Evolutionary conservation across 768 basidiomycete species (phyloP), one percentile per base, ranked within the genome.

Genomic region (Baorangia bicolor): DNA sequence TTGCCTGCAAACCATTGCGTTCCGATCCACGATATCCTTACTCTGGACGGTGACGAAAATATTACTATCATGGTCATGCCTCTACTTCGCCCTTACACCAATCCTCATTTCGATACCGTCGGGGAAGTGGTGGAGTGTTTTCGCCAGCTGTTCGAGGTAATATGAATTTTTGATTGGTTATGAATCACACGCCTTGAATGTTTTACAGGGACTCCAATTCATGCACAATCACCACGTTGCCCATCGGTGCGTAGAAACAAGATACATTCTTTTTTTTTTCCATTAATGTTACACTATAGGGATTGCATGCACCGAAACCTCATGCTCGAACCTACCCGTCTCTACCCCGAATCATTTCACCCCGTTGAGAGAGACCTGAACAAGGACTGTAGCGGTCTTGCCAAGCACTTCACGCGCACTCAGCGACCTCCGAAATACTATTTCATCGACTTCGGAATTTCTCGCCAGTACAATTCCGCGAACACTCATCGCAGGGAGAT

Each of bases 401-500:
- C 67, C 0, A 68, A 64, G 25, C 58, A 66, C 38, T 66, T 48
- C 30, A 71, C 67, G 0, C 73, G 75, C 18, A 75, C 74, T 6
- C 45, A 56, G 12, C 55, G 56, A 2, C 71, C 73, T 0, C 58
- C 60, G 0, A 71, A 67, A 43, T 76, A 76, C 49, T 73, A 64
- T 39, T 50, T 74, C 40, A 73, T 75, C 28, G 75, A 75, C 39
- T 75, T 76, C 13, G 74, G 73, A 1, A 38, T 76, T 1, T 75
- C 76, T 16, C 62, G 65, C 0, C 59, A 44, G 3, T 77, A 71
- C 41, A 60, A 55, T 2, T 69, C 73, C 0, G 44, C 64, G 0
- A 60, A 72, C 6, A 53, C 61, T 1, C 43, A 62, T 0, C 73
- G 75, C 0, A 57, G 55, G 0, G 73, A 70, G 28, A 40, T 56